phyloP scores from a whole-genome alignment of 2,329 filamentous ascomycete species.

The Colletotrichum spinosum region DNA sequence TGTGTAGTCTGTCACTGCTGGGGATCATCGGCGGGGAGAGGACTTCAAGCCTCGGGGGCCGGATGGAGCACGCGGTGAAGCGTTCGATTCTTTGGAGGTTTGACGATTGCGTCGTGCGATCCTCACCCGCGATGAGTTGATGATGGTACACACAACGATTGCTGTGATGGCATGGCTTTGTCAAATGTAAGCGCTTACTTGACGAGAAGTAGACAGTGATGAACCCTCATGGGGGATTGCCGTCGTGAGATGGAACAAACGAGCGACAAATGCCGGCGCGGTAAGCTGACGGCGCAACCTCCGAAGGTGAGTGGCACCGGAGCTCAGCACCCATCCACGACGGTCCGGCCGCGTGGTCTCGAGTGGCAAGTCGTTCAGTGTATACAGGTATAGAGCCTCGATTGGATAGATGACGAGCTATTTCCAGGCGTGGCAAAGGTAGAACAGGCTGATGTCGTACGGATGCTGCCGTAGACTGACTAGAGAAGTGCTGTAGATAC shows the following conservation, averaged over 20 bases:
- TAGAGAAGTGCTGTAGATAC: too few species aligned
- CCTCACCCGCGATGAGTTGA: constrained; percentile 13
- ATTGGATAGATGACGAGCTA: background rate
- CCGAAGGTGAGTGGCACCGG: background rate
- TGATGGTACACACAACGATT: background rate
- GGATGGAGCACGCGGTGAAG: constrained; percentile 1
- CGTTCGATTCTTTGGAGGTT: constrained; percentile 9
- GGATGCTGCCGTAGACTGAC: too few species aligned
- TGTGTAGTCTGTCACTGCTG: background rate
- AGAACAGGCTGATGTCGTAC: too few species aligned
- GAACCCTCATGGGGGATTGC: background rate
- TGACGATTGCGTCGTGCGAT: constrained; percentile 16
- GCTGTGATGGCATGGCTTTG: background rate
- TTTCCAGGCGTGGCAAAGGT: too few species aligned
- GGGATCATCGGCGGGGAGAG: background rate
- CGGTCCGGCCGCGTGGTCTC: background rate
- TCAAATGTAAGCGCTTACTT: background rate
- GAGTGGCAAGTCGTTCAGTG: background rate
- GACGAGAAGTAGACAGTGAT: too few species aligned
- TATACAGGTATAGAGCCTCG: background rate
- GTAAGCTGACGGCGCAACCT: constrained; percentile 31
- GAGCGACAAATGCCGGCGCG: constrained; percentile 11
- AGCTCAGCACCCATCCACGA: background rate
- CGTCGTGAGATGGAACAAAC: background rate
- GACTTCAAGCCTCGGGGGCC: background rate